Evolutionary conservation across 75 land plant genomes (phyloP).

Genomic region (Sequoiadendron giganteum): DNA sequence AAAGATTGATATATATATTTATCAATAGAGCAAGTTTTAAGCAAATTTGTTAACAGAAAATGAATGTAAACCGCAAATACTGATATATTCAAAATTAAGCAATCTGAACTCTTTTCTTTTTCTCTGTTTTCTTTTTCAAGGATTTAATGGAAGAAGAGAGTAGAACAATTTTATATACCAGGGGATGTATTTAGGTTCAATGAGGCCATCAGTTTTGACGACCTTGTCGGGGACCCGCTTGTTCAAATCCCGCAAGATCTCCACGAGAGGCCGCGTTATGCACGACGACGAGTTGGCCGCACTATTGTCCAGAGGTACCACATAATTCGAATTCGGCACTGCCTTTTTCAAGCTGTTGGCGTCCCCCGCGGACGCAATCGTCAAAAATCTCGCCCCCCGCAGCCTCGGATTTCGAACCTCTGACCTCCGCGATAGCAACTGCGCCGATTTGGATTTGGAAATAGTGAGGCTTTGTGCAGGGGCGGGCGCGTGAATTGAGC

Average conservation of each 20-base stretch:
- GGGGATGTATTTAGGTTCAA: conserved; percentile 54
- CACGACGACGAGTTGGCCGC: conserved; percentile 39
- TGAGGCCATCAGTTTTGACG: conserved; percentile 38
- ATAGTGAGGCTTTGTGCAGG: background rate
- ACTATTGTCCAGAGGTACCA: conserved; percentile 75
- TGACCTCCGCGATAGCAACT: background rate
- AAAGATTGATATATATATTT: no score
- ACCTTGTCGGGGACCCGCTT: conserved; percentile 94
- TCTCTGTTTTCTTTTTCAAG: background rate
- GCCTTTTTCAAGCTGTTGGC: background rate
- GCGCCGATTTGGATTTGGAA: background rate
- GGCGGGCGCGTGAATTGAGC: background rate
- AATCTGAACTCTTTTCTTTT: background rate
- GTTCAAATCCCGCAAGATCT: conserved; percentile 94
- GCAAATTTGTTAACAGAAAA: background rate
- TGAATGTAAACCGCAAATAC: background rate
- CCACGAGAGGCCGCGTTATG: conserved; percentile 85
- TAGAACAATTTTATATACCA: conserved; percentile 47
- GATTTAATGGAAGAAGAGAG: background rate
- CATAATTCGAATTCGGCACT: conserved; percentile 66
- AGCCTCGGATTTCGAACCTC: background rate
- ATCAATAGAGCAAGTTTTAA: no score
- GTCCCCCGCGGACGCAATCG: background rate
- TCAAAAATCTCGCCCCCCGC: background rate
- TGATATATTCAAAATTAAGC: background rate